These are phyloP conservation scores for Hyphopichia fennica DNA, from an alignment of 1,139 yeast species.

Conservation along the genomic window DNA sequence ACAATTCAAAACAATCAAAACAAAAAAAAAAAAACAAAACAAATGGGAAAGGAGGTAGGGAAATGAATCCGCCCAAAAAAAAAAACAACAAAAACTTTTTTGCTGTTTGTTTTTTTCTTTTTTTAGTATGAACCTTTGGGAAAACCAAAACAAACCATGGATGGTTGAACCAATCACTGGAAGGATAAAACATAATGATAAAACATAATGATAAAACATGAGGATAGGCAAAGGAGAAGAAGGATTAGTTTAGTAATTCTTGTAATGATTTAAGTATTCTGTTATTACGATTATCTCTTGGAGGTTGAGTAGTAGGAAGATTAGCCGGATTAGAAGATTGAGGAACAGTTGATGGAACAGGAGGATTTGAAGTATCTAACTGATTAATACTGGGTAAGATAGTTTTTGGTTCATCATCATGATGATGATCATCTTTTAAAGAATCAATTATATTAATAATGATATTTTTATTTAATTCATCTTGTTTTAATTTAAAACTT, in stretches of 20 bases:
- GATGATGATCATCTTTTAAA: neutral
- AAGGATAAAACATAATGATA: no score
- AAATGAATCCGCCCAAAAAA: no score
- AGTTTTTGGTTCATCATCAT: neutral
- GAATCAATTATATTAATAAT: neutral
- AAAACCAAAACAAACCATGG: no score
- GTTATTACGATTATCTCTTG: neutral
- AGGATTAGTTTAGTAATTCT: conserved; percentile 2
- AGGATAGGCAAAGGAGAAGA: no score
- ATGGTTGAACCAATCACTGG: no score
- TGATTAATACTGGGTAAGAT: neutral
- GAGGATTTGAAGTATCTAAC: neutral
- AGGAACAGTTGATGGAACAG: neutral
- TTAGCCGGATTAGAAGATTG: neutral
- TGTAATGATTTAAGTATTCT: conserved; percentile 3
- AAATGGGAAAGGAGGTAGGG: no score
- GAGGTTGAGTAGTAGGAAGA: neutral
- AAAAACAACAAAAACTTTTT: no score
- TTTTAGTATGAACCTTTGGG: no score
- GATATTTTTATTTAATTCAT: conserved; percentile 11
- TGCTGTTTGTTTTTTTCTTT: no score
- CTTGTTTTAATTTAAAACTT: conserved; percentile 14
- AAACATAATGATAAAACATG: no score
- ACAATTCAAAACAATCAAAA: no score
- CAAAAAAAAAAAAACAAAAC: no score